A percentile compares a stretch with the other conserved stretches of the same genome.
Conservation (phyloP, 495 filamentous ascomycete genomes). For the Thozetella sp. region DNA sequence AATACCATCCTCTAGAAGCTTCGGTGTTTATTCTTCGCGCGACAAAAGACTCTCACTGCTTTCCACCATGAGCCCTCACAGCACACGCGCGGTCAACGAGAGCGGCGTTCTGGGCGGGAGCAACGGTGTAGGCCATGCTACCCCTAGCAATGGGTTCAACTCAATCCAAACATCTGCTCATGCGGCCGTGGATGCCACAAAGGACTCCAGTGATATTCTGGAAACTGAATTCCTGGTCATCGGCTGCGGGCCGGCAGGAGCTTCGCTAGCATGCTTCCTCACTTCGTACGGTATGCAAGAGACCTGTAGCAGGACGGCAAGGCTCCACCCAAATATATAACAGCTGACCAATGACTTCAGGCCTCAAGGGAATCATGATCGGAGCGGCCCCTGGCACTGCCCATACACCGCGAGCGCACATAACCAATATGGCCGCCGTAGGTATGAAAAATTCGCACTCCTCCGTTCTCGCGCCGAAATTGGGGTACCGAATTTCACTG, state of each 20-base stretch:
- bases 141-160: too few relatives aligned
- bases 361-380: slow-evolving; percentile 46
- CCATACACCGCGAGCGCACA: slow-evolving; percentile 49
- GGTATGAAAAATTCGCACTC: slow-evolving; percentile 9
- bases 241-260: slow-evolving; percentile 52
- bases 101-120: too few relatives aligned
- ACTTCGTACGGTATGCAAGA: slow-evolving; percentile 44
- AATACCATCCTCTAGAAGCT: too few relatives aligned
- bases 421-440: slow-evolving; percentile 34
- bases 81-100: too few relatives aligned
- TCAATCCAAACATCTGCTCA: too few relatives aligned
- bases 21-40: too few relatives aligned
- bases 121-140: too few relatives aligned
- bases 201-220: too few relatives aligned
- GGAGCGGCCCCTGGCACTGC: slow-evolving; percentile 36
- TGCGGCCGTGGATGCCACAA: too few relatives aligned
- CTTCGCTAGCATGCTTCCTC: slow-evolving; percentile 50
- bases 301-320: too few relatives aligned
- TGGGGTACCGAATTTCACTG: slow-evolving; percentile 5
- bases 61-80: too few relatives aligned
- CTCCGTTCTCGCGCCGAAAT: slow-evolving; percentile 8
- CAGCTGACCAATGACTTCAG: slow-evolving; percentile 11
- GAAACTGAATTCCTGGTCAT: slow-evolving; percentile 47
- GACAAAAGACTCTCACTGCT: too few relatives aligned
- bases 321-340: background rate